Base-by-base conservation (phyloP, 2,329 filamentous ascomycete species). In the Aspergillus aculeatus region DNA sequence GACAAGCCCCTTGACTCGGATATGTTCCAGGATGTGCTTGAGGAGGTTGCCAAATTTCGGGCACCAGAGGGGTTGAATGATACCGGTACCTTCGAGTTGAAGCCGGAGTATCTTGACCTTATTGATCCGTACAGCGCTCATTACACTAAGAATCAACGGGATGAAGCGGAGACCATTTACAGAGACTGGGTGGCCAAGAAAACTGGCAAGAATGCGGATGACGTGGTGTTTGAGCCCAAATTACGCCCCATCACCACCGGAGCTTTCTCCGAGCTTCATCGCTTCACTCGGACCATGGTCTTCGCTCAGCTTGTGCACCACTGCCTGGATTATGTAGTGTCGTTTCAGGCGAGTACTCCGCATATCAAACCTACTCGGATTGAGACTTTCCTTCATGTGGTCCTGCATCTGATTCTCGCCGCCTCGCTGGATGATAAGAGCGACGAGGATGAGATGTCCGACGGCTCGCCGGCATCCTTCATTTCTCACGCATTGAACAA, bases 71-170 rank as follows among this genome's bases (percentile, higher is more conserved):
- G 94, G 5, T 78, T 98, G 32, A 91, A 90, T 4, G 95, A 99
- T 72, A 90, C 93, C 16, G 95, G 96, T 59, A 96, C 91, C 0
- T 99, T 99, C 69, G 92, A 97, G 74, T 81, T 99, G 54, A 95
- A 93, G 71, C 86, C 90, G 4, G 86, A 96, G 62, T 95, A 89
- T 68, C 84, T 97, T 44, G 90, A 94, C 66, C 85, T 96, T 50
- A 87, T 99, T 54, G 96, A 99, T 73, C 95, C 96, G 0, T 99
- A 97, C 73, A 95, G 93, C 70, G 90, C 93, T 6, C 92, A 98
- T 71, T 99, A 96, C 75, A 96, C 88, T 70, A 96, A 96, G 72
- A 99, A 99, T 69, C 94, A 98, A 74, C 86, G 95, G 54, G 95
- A 99, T 71, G 95, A 99, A 74, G 92, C 94, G 0, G 95, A 99